phyloP scores from a whole-genome alignment of 257 asterid genomes.

The Petrea volubilis region DNA sequence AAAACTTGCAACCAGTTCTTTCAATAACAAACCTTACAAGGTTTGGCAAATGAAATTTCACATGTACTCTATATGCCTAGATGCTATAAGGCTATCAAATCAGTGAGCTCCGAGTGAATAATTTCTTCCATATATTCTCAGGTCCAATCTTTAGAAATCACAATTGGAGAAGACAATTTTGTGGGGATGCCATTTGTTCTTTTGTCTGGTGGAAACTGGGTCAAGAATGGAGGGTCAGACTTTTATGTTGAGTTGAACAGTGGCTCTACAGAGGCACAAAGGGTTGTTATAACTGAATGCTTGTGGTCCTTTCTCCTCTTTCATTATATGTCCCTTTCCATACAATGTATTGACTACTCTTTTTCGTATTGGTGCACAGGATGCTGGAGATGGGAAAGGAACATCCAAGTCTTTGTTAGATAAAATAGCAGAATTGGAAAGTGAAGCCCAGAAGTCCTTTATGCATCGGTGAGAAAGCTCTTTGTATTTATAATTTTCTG shows the following conservation, averaged over 20 bases:
- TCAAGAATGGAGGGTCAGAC: constrained; percentile 81
- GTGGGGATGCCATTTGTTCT: constrained; percentile 98
- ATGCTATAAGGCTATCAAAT: constrained; percentile 10
- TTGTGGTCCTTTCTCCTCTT: constrained; percentile 16
- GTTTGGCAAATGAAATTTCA: constrained; percentile 35
- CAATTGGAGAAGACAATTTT: constrained; percentile 62
- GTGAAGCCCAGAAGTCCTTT: constrained; percentile 97
- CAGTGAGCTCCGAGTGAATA: constrained; percentile 10
- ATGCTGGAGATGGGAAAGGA: constrained; percentile 71
- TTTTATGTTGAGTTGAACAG: constrained; percentile 68
- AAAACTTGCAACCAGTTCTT: constrained; percentile 43
- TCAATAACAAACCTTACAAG: constrained; percentile 50
- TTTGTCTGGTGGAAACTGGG: constrained; percentile 74
- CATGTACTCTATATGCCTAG: constrained; percentile 13
- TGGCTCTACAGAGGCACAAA: constrained; percentile 41
- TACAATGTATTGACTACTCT: constrained; percentile 18
- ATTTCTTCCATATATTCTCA: constrained; percentile 38
- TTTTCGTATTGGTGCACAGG: constrained; percentile 32
- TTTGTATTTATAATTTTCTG: neutral
- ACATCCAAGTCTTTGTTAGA: constrained; percentile 79
- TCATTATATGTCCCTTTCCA: neutral
- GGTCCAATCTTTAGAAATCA: constrained; percentile 83
- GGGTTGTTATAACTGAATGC: constrained; percentile 43
- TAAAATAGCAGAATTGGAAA: constrained; percentile 83
- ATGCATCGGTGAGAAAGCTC: constrained; percentile 82